Evolutionary conservation across 164 flowering plant genomes (phyloP), one percentile per base, ranked within the genome.

Genomic region (Dillenia suffruticosa): DNA sequence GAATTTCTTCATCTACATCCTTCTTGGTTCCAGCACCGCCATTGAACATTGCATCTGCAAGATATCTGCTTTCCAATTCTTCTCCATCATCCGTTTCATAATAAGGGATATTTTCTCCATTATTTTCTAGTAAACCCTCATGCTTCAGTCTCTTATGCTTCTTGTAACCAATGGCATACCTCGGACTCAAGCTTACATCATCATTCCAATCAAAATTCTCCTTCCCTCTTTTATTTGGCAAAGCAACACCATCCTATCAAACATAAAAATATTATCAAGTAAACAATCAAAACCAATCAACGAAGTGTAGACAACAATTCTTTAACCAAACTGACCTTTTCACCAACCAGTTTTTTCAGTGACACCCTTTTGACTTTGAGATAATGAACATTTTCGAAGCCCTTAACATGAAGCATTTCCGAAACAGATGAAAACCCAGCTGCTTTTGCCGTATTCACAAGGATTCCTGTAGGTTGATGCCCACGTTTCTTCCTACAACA

Each of bases 391-490:
- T 47, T 62, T 0, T 72, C 83, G n/a, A 70, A 54, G 11, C 81
- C 87, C 45, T 68, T 66, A 13, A 66, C 68, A n/a, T 59, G 57
- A 61, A 94, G 75, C 85, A 86, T 59, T 50, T 86, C 92, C 2
- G 82, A 82, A 57, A 89, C 99, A 9, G 96, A 91, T 1, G 85
- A 81, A 76, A 76, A 86, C 7, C 99, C 97, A 50, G 69, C 75
- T 46, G 80, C 83, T 71, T 86, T 91, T 57, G 99, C 97, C n/a
- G 68, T 58, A 19, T 74, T 86, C 1, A 58, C 69, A 22, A 94
- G 80, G 1, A 74, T 70, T 14, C 99, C 99, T 50, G 97, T 94
- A 17, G 99, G 99, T 45, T 71, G 59, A 40, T 73, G 75, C 48
- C 97, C 99, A 57, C 64, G 77, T 64, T 76, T 91, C 72, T 87